These are phyloP conservation scores for Metschnikowia cerradonensis DNA, from an alignment of 805 yeast genomes.

Conservation along the genomic window DNA sequence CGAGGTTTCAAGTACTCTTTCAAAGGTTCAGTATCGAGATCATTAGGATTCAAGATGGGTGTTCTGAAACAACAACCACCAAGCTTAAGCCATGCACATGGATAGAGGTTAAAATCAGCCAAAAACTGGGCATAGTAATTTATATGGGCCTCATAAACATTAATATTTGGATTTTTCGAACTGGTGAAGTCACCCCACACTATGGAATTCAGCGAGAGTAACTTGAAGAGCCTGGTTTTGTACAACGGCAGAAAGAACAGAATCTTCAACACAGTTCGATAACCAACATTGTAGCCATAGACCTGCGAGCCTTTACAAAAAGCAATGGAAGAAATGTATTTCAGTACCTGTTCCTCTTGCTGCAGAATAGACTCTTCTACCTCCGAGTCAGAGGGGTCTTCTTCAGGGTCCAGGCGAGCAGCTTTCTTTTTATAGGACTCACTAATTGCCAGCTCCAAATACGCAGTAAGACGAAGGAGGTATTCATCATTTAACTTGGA, in stretches of 20 bases:
- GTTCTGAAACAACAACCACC: conserved; percentile 48
- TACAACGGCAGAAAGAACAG: conserved; percentile 61
- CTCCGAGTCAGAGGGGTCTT: conserved; percentile 10
- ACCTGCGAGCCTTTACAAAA: conserved; percentile 74
- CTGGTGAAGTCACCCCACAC: conserved; percentile 9
- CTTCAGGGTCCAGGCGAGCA: conserved; percentile 10
- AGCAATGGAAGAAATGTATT: conserved; percentile 55
- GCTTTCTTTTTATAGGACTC: conserved; percentile 33
- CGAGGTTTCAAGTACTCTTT: conserved; percentile 17
- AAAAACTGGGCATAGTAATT: conserved; percentile 74
- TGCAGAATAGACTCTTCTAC: conserved; percentile 5
- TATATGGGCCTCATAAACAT: conserved; percentile 69
- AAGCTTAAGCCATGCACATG: conserved; percentile 73
- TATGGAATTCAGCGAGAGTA: conserved; percentile 27
- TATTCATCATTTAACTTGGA: conserved; percentile 19
- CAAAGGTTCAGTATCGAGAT: conserved; percentile 8
- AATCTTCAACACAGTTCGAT: conserved; percentile 63
- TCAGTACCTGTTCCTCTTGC: conserved; percentile 16
- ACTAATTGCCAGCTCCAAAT: conserved; percentile 43
- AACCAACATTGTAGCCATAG: conserved; percentile 76
- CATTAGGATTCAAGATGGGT: conserved; percentile 40
- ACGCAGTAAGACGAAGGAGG: conserved; percentile 36
- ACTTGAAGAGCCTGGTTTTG: conserved; percentile 49
- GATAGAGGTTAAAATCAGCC: conserved; percentile 77
- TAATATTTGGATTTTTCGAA: neutral